These are phyloP conservation scores for Hysterangium stoloniferum DNA, from an alignment of 768 basidiomycete species.

Conservation along the genomic window DNA sequence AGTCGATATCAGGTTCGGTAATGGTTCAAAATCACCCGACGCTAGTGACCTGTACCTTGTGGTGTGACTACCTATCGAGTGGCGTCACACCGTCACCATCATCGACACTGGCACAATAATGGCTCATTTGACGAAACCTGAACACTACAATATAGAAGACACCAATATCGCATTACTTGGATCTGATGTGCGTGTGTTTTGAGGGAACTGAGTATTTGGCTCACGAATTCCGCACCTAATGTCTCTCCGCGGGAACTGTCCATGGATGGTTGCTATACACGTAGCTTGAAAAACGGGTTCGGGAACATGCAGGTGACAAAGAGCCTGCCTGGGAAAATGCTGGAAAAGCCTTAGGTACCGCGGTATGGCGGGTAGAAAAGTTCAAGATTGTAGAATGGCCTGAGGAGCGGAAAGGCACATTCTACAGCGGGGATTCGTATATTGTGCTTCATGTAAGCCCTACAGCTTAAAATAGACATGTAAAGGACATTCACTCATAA, in stretches of 20 bases:
- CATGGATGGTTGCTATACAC: neutral
- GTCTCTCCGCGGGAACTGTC: no score
- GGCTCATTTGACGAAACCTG: slow-evolving; percentile 41
- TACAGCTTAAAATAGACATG: no score
- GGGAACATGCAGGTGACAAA: slow-evolving; percentile 42
- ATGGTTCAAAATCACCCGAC: no score
- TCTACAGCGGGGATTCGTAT: slow-evolving; percentile 62
- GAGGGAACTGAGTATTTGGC: no score
- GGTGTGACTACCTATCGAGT: no score
- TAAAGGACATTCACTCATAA: neutral
- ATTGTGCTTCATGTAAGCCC: slow-evolving; percentile 49
- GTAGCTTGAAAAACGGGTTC: slow-evolving; percentile 51
- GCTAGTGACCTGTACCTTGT: no score
- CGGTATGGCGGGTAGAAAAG: slow-evolving; percentile 54
- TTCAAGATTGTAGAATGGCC: slow-evolving; percentile 50
- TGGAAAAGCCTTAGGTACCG: slow-evolving; percentile 35
- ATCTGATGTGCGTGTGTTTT: slow-evolving; percentile 45
- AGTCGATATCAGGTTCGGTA: no score
- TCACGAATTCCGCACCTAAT: no score
- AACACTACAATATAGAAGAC: slow-evolving; percentile 50
- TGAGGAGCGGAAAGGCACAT: slow-evolving; percentile 39
- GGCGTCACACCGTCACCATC: neutral
- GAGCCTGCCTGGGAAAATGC: slow-evolving; percentile 46
- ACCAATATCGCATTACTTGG: slow-evolving; percentile 57
- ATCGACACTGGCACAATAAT: slow-evolving; percentile 16